phyloP scores from a whole-genome alignment of 176 grass and related monocot genomes.

The Carex scoparia region DNA sequence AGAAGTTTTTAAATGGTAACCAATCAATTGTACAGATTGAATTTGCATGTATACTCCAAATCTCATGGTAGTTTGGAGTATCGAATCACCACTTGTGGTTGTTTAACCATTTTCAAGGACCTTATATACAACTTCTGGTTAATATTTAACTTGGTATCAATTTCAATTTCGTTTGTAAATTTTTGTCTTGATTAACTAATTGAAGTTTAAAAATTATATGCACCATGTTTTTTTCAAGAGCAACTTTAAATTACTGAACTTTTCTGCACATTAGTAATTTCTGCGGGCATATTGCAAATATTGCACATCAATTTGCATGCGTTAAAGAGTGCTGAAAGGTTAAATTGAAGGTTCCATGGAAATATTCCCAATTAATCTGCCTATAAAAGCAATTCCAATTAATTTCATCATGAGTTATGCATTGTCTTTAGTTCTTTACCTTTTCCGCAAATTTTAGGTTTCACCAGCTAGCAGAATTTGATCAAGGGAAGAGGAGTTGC shows the following conservation, averaged over 20 bases:
- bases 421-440: background rate
- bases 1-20: background rate
- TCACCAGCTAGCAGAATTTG: slow-evolving; percentile 64
- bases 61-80: background rate
- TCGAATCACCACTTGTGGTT: background rate
- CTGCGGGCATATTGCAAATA: background rate
- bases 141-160: background rate
- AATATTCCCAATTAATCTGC: background rate
- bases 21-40: background rate
- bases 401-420: background rate
- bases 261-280: background rate
- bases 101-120: background rate
- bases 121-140: background rate
- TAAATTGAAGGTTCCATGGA: background rate
- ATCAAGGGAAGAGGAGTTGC: slow-evolving; percentile 79
- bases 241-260: background rate
- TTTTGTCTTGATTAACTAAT: background rate
- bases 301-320: background rate
- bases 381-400: background rate
- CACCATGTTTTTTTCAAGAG: background rate
- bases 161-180: background rate
- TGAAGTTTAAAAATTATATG: background rate
- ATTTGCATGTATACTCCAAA: background rate
- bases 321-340: background rate
- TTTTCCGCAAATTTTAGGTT: slow-evolving; percentile 30